Conservation (phyloP, 2,329 filamentous ascomycete genomes). For the Exophiala spinifera region DNA sequence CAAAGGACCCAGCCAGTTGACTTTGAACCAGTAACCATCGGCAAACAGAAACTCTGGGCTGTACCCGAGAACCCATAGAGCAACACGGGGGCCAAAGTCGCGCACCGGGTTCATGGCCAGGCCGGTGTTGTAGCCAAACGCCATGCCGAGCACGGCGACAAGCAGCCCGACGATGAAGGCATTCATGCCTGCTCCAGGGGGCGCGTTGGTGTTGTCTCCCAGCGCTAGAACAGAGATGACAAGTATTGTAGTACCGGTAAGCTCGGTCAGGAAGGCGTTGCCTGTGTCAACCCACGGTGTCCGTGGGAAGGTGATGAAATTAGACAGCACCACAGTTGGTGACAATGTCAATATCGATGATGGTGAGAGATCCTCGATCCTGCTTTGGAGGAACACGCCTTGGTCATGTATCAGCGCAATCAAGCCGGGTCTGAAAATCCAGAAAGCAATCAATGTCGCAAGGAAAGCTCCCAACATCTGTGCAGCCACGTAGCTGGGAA, state of each 20-base stretch:
- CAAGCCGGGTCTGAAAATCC: constrained; percentile 38
- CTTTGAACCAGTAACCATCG: constrained; percentile 45
- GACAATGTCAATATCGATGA: constrained; percentile 1
- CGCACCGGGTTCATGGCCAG: constrained; percentile 49
- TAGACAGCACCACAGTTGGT: constrained; percentile 25
- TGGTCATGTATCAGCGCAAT: constrained; percentile 20
- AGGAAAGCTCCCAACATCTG: constrained; percentile 54
- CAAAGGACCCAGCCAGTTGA: constrained; percentile 42
- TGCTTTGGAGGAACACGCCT: background rate
- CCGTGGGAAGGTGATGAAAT: constrained; percentile 47
- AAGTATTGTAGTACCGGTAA: constrained; percentile 44
- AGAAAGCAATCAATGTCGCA: constrained; percentile 48
- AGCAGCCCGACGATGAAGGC: constrained; percentile 50
- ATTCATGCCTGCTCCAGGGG: constrained; percentile 52
- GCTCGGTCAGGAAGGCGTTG: constrained; percentile 50
- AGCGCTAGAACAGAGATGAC: constrained; percentile 44
- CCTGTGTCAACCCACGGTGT: constrained; percentile 37
- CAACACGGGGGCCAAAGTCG: constrained; percentile 51
- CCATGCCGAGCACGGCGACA: constrained; percentile 34
- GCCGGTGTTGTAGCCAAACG: constrained; percentile 49
- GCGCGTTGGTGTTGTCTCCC: constrained; percentile 47
- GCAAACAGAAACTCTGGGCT: constrained; percentile 41
- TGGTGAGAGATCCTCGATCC: background rate
- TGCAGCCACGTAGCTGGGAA: constrained; percentile 50
- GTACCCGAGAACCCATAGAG: constrained; percentile 46